Evolutionary conservation across 2,329 filamentous ascomycete genomes (phyloP).

Genomic region (Claviceps pazoutovae): DNA sequence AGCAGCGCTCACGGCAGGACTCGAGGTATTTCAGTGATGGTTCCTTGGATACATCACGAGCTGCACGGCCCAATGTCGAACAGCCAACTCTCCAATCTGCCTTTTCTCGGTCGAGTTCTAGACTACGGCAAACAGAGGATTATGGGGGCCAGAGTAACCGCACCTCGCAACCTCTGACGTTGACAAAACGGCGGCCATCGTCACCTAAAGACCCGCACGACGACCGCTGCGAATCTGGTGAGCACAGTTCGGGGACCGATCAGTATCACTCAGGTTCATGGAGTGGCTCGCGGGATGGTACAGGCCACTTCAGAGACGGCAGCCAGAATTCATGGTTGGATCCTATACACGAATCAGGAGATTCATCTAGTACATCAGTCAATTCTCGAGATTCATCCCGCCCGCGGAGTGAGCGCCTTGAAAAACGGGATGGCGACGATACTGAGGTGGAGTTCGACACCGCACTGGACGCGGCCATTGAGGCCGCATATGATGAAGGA

Average conservation of each 20-base stretch:
- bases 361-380: conserved; percentile 60
- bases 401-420: conserved; percentile 55
- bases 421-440: conserved; percentile 50
- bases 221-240: conserved; percentile 9
- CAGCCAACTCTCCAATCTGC: conserved; percentile 33
- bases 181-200: conserved; percentile 48
- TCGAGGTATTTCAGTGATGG: conserved; percentile 12
- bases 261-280: conserved; percentile 9
- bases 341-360: conserved; percentile 80
- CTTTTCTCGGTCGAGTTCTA: conserved; percentile 35
- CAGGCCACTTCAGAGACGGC: conserved; percentile 38
- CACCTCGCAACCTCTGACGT: conserved; percentile 57
- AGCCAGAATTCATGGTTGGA: conserved; percentile 88
- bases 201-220: conserved; percentile 24
- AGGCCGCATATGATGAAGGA: conserved; percentile 88
- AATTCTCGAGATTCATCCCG: conserved; percentile 68
- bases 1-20: conserved; percentile 10
- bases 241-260: conserved; percentile 4
- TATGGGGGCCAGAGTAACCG: conserved; percentile 37
- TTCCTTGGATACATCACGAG: conserved; percentile 12
- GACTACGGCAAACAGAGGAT: conserved; percentile 17
- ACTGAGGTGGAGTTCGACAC: conserved; percentile 89
- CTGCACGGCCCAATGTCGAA: neutral
- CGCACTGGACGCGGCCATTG: conserved; percentile 85
- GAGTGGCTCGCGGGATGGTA: conserved; percentile 9